These are phyloP conservation scores for Colletotrichum higginsianum DNA, from an alignment of 2,329 filamentous ascomycete species.

Conservation along the genomic window DNA sequence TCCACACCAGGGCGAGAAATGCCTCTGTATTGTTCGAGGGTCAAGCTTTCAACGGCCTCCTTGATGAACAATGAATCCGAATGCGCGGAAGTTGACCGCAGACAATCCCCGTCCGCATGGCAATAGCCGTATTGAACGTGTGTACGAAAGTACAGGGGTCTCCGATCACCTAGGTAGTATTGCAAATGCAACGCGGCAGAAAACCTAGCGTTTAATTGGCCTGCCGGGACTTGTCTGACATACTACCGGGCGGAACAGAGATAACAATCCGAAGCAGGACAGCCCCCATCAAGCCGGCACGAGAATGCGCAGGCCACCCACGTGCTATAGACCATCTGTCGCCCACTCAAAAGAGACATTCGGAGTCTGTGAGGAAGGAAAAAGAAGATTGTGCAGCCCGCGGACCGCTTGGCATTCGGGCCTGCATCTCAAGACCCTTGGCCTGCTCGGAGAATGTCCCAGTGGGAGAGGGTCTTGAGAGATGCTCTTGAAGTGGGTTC, in stretches of 20 bases:
- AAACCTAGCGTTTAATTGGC: too few relatives aligned
- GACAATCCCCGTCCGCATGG: background rate
- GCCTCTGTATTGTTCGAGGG: background rate
- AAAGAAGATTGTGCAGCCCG: background rate
- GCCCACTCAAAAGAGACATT: background rate
- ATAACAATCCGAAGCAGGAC: background rate
- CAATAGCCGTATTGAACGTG: background rate
- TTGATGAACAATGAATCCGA: background rate
- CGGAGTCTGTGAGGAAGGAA: background rate
- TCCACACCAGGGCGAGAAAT: background rate
- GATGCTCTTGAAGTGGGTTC: background rate
- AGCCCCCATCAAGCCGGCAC: background rate
- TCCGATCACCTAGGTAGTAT: background rate
- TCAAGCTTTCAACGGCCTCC: background rate
- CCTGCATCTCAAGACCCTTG: background rate
- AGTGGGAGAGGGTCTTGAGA: background rate
- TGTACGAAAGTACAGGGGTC: background rate
- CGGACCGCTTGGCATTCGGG: background rate
- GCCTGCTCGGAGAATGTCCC: background rate
- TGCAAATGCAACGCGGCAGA: conserved; percentile 1
- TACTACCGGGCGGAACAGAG: too few relatives aligned
- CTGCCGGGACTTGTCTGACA: too few relatives aligned
- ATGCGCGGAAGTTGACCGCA: background rate
- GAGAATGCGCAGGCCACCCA: background rate
- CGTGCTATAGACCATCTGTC: background rate